These are phyloP conservation scores for Infundibulicybe gibba DNA, from an alignment of 768 basidiomycete species.

Conservation along the genomic window DNA sequence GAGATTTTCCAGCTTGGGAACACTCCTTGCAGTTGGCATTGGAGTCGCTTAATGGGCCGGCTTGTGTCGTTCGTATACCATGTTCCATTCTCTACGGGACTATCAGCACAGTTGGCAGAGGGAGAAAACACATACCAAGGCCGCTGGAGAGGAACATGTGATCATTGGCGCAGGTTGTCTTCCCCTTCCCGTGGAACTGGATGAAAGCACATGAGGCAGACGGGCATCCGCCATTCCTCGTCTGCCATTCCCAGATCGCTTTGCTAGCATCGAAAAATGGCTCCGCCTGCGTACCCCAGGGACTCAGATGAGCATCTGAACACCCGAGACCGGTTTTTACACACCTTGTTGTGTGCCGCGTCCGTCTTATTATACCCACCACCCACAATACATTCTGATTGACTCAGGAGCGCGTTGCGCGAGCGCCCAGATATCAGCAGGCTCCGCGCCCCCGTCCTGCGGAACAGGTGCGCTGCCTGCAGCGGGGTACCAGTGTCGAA, in stretches of 20 bases:
- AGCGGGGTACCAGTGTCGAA: too few species aligned
- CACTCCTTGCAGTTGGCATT: slow-evolving; percentile 16
- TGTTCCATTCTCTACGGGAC: slow-evolving; percentile 25
- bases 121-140: too few species aligned
- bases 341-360: slow-evolving; percentile 41
- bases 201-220: slow-evolving; percentile 44
- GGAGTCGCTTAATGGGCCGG: slow-evolving; percentile 33
- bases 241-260: too few species aligned
- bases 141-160: too few species aligned
- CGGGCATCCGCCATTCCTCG: too few species aligned
- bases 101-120: too few species aligned
- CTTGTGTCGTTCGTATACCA: slow-evolving; percentile 35
- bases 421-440: slow-evolving; percentile 37
- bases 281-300: too few species aligned
- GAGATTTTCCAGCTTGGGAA: slow-evolving; percentile 35
- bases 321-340: too few species aligned
- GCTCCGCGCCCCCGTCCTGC: slow-evolving; percentile 34
- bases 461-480: too few species aligned
- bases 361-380: slow-evolving; percentile 45
- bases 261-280: too few species aligned
- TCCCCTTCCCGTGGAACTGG: slow-evolving; percentile 44
- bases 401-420: slow-evolving; percentile 26
- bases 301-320: too few species aligned
- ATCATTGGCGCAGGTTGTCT: slow-evolving; percentile 29
- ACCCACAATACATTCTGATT: slow-evolving; percentile 33